phyloP scores from a whole-genome alignment of 345 rosid species.

The Corchorus olitorius region DNA sequence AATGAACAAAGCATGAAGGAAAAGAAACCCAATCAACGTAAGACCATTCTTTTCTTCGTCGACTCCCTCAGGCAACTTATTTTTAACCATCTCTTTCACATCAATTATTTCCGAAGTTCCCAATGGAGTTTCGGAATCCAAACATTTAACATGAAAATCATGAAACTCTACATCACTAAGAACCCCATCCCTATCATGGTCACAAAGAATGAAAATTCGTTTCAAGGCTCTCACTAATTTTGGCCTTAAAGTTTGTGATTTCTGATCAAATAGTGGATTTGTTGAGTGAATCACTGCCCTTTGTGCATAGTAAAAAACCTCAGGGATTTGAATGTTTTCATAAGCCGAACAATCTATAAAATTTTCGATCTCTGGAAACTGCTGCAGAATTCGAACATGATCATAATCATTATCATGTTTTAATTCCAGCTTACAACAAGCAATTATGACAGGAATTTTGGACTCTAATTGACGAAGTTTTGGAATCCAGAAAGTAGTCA shows the following conservation, averaged over 20 bases:
- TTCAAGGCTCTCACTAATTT: slow-evolving; percentile 88
- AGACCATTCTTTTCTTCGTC: slow-evolving; percentile 71
- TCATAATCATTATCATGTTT: slow-evolving; percentile 68
- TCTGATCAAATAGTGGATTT: slow-evolving; percentile 79
- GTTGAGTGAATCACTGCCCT: slow-evolving; percentile 83
- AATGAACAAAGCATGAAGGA: slow-evolving; percentile 94
- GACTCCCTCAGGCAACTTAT: slow-evolving; percentile 89
- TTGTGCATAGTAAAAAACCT: slow-evolving; percentile 80
- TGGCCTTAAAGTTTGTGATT: slow-evolving; percentile 75
- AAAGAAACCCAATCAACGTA: slow-evolving; percentile 92
- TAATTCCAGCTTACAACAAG: slow-evolving; percentile 75
- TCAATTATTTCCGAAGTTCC: slow-evolving; percentile 96
- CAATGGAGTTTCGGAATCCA: slow-evolving; percentile 68
- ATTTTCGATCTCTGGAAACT: slow-evolving; percentile 81
- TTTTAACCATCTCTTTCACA: slow-evolving; percentile 96
- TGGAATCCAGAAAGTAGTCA: slow-evolving; percentile 86
- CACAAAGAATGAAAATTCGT: slow-evolving; percentile 76
- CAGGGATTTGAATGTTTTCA: slow-evolving; percentile 71
- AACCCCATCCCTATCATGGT: slow-evolving; percentile 68
- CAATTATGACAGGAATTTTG: slow-evolving; percentile 82
- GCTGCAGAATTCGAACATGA: slow-evolving; percentile 27
- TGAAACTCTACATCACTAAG: slow-evolving; percentile 71
- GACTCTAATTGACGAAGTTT: slow-evolving; percentile 40
- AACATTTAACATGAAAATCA: slow-evolving; percentile 92
- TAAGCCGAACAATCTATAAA: slow-evolving; percentile 74